Evolutionary conservation across 371 early-diverging fungal genomes (phyloP).

Genomic region (Rhizopus stolonifer): DNA sequence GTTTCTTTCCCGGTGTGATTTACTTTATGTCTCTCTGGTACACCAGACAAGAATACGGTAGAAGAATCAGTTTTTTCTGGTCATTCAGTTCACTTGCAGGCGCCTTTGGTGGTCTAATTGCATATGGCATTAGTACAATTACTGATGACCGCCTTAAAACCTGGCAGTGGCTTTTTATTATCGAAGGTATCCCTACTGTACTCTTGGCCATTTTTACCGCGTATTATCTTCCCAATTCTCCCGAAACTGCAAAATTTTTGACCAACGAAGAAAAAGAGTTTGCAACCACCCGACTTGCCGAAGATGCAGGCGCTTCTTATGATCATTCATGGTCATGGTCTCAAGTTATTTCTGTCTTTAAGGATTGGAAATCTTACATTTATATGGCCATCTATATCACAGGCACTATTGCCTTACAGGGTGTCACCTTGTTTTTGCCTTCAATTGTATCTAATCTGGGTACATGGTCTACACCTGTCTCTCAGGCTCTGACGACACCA

Average conservation of each 20-base stretch:
- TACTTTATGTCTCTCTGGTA: constrained; percentile 46
- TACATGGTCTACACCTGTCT: constrained; percentile 31
- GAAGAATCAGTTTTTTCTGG: constrained; percentile 44
- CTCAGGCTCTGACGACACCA: constrained; percentile 40
- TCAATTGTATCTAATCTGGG: constrained; percentile 38
- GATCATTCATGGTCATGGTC: constrained; percentile 48
- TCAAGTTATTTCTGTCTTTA: constrained; percentile 38
- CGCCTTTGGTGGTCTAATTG: constrained; percentile 44
- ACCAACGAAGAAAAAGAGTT: constrained; percentile 53
- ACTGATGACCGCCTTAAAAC: constrained; percentile 23
- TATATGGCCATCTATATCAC: constrained; percentile 40
- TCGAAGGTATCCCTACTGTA: constrained; percentile 52
- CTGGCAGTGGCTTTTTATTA: constrained; percentile 55
- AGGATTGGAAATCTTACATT: constrained; percentile 43
- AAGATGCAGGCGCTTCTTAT: constrained; percentile 40
- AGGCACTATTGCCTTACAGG: constrained; percentile 44
- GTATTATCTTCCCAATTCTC: constrained; percentile 57
- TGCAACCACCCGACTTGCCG: constrained; percentile 44
- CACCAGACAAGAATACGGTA: constrained; percentile 41
- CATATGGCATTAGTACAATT: constrained; percentile 38
- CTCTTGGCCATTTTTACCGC: constrained; percentile 36
- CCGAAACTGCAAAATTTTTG: constrained; percentile 56
- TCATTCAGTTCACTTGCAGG: constrained; percentile 42
- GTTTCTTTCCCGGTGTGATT: constrained; percentile 29
- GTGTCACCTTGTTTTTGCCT: constrained; percentile 44